These are phyloP conservation scores for Arthroderma uncinatum DNA, from an alignment of 2,329 filamentous ascomycete genomes.

Conservation along the genomic window DNA sequence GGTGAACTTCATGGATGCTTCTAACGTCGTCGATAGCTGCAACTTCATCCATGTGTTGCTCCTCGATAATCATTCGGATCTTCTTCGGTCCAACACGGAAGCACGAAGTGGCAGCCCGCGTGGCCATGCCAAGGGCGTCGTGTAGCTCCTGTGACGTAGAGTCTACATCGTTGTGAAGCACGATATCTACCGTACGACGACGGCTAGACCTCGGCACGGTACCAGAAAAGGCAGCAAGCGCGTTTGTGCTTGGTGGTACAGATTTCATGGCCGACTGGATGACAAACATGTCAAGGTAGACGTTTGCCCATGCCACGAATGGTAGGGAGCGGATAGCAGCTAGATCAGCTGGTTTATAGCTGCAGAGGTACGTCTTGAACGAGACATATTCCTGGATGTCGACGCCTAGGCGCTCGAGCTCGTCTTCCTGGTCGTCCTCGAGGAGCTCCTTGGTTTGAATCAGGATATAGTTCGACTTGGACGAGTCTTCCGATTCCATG, in stretches of 20 bases:
- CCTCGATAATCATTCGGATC: constrained; percentile 12
- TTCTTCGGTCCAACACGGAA: constrained; percentile 6
- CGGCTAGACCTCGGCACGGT: constrained; percentile 5
- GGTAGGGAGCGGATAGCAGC: constrained; percentile 9
- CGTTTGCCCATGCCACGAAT: constrained; percentile 11
- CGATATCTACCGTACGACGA: constrained; percentile 11
- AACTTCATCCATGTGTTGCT: constrained; percentile 13
- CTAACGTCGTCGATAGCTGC: constrained; percentile 14
- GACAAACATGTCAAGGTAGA: constrained; percentile 11
- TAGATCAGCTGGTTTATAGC: constrained; percentile 9
- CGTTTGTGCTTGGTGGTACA: neutral
- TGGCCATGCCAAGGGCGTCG: constrained; percentile 9
- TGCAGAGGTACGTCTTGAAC: constrained; percentile 10
- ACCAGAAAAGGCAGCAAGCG: constrained; percentile 7
- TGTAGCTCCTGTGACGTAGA: constrained; percentile 8
- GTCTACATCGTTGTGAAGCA: constrained; percentile 14
- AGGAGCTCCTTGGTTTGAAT: constrained; percentile 9
- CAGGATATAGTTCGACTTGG: constrained; percentile 12
- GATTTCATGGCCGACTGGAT: constrained; percentile 10
- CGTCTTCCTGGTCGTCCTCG: constrained; percentile 9
- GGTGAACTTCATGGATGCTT: constrained; percentile 14
- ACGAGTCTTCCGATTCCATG: constrained; percentile 12
- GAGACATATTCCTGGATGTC: constrained; percentile 13
- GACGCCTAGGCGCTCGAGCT: constrained; percentile 9
- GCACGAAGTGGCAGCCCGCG: constrained; percentile 9